Base-by-base conservation (phyloP, 148 eudicot species). In the Mesembryanthemum crystallinum region DNA sequence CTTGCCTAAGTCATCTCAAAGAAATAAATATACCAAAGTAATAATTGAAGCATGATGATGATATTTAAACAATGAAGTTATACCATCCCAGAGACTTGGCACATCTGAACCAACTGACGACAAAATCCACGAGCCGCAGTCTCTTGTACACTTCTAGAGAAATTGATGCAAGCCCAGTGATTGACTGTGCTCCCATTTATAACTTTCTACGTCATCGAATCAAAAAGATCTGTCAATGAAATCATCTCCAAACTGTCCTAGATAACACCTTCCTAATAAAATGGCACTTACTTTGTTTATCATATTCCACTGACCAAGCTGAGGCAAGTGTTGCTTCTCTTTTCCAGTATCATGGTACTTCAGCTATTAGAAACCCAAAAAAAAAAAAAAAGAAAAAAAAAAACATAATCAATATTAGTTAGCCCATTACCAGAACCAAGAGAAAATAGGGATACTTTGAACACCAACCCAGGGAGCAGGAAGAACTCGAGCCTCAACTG, bases 221-320 rank as follows among this genome's bases (percentile, higher is more conserved):
- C 54, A 65, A 79, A 51, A 28, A 5, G 0, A 67, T 27, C 14
- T n/a, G 25, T 35, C 14, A 61, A 43, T 12, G n/a, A 29, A 1
- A 25, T 69, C 55, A n/a, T 21, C 24, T 30, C 18, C 3, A 33
- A n/a, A n/a, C 11, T n/a, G 63, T 15, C 17, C n/a, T 45, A 63
- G 60, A 77, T 37, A 35, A 66, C 39, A 55, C 23, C 24, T 7
- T 20, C 37, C 67, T 20, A 73, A 6, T n/a, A 33, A 30, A 72
- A 23, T n/a, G 67, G 9, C 54, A 45, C 65, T 29, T 83, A 85
- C 96, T 91, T 91, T 91, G 83, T 91, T 91, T 54, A 83, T 81
- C 96, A 91, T 91, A 69, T 91, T 91, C 96, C 96, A 91, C 76
- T 91, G 96, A 66, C 96, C 96, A 72, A 86, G 88, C 77, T 89